These are phyloP conservation scores for Diaporthe destruens DNA, from an alignment of 2,329 filamentous ascomycete genomes.

Conservation along the genomic window DNA sequence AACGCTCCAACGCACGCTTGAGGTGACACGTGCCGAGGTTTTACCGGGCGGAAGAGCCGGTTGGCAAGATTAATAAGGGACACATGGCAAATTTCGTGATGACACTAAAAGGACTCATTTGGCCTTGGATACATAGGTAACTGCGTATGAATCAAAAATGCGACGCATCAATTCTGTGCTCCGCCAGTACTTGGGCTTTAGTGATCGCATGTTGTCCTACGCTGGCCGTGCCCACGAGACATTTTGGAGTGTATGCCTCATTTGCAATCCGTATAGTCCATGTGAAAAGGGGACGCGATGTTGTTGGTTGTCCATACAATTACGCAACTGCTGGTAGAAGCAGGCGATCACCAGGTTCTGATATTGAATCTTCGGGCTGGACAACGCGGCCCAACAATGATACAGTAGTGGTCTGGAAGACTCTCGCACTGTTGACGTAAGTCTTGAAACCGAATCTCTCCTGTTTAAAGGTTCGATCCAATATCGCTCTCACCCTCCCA, in stretches of 20 bases:
- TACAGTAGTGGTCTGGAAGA: neutral
- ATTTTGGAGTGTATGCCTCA: neutral
- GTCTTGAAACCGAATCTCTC: neutral
- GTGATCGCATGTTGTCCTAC: neutral
- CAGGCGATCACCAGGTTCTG: neutral
- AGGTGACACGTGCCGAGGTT: neutral
- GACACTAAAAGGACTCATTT: neutral
- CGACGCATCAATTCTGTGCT: neutral
- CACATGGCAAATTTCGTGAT: neutral
- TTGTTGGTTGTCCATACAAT: neutral
- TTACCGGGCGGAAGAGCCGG: neutral
- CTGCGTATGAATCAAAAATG: no score
- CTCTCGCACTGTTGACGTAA: neutral
- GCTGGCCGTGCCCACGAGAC: neutral
- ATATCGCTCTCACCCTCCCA: no score
- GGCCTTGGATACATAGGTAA: neutral
- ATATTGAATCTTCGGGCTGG: neutral
- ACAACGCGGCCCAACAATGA: neutral
- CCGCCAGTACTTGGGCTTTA: neutral
- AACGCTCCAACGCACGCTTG: neutral
- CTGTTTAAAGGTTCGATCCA: neutral
- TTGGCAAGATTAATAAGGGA: neutral
- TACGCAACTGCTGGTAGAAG: neutral
- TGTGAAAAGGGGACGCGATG: neutral
- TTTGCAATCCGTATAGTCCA: neutral